A percentile compares a stretch with the other conserved stretches of the same genome.
These are phyloP conservation scores for Coniochaeta ligniaria DNA, from an alignment of 2,329 filamentous ascomycete species.

Conservation along the genomic window DNA sequence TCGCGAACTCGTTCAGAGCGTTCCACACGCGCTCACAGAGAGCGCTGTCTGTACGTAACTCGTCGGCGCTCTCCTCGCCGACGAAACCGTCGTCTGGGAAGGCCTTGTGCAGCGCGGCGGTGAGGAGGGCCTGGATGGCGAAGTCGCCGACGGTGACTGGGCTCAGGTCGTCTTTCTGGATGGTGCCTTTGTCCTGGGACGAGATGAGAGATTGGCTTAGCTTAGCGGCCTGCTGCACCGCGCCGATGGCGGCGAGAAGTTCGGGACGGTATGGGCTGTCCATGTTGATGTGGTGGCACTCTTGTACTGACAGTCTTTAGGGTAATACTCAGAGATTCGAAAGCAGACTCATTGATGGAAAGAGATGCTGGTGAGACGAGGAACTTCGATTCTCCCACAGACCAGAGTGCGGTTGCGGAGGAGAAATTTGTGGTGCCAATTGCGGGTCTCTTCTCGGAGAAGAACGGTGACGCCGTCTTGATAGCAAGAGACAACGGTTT, in stretches of 20 bases:
- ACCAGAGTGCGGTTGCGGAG: background rate
- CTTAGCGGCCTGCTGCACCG: constrained; percentile 36
- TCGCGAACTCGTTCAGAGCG: constrained; percentile 4
- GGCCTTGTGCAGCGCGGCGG: constrained; percentile 37
- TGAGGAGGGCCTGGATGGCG: constrained; percentile 49
- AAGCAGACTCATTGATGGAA: background rate
- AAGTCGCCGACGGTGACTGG: constrained; percentile 55
- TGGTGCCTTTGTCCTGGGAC: constrained; percentile 38
- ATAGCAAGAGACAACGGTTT: no score
- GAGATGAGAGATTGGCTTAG: constrained; percentile 42
- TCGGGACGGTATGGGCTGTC: constrained; percentile 34
- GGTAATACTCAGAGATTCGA: background rate
- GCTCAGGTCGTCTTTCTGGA: constrained; percentile 47
- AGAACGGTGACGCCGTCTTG: no score
- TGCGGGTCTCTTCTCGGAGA: background rate
- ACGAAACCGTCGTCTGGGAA: constrained; percentile 47
- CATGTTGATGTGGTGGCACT: constrained; percentile 21
- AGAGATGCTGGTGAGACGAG: background rate
- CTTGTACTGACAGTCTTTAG: background rate
- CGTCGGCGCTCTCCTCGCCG: constrained; percentile 46
- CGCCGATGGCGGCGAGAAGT: constrained; percentile 32
- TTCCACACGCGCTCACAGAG: constrained; percentile 40
- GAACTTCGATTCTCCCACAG: background rate
- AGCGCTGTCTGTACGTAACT: constrained; percentile 32
- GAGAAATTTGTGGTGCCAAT: background rate